Percentiles rank a stretch among this genome's conserved stretches.
These are phyloP conservation scores for Catunica adiposa DNA, from an alignment of 2,329 filamentous ascomycete species.

Conservation along the genomic window DNA sequence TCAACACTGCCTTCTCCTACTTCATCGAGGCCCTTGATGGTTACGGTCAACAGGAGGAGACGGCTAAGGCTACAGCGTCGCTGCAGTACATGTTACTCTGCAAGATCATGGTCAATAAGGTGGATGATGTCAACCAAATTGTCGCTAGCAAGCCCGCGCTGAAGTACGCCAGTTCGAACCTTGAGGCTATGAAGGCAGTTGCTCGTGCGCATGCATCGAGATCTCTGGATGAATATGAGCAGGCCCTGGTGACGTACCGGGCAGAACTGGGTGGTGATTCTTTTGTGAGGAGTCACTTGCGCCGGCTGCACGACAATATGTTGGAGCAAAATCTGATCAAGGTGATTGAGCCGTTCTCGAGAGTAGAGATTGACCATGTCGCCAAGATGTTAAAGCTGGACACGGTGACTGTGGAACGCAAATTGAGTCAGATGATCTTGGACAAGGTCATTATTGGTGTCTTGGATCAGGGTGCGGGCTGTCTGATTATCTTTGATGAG, in stretches of 20 bases:
- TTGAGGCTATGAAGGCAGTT: slow-evolving; percentile 98
- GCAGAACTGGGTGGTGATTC: slow-evolving; percentile 87
- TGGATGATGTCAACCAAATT: slow-evolving; percentile 86
- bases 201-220: slow-evolving; percentile 90
- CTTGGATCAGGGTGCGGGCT: slow-evolving; percentile 91
- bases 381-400: slow-evolving; percentile 96
- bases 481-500: slow-evolving; percentile 94
- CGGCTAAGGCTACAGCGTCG: slow-evolving; percentile 79
- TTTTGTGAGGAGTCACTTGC: slow-evolving; percentile 94
- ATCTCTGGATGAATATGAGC: slow-evolving; percentile 92
- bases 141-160: slow-evolving; percentile 93
- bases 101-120: slow-evolving; percentile 98
- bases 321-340: slow-evolving; percentile 98
- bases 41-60: slow-evolving; percentile 84
- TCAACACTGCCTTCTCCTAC: slow-evolving; percentile 97
- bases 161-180: slow-evolving; percentile 86
- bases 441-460: slow-evolving; percentile 98
- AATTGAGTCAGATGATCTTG: slow-evolving; percentile 97
- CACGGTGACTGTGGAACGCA: slow-evolving; percentile 90
- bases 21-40: slow-evolving; percentile 98
- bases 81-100: slow-evolving; percentile 98
- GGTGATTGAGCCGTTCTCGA: slow-evolving; percentile 96
- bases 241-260: slow-evolving; percentile 73
- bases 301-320: slow-evolving; percentile 94
- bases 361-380: slow-evolving; percentile 92